Evolutionary conservation across 371 early-diverging fungal genomes (phyloP).

Genomic region (Chytridium lagenaria): DNA sequence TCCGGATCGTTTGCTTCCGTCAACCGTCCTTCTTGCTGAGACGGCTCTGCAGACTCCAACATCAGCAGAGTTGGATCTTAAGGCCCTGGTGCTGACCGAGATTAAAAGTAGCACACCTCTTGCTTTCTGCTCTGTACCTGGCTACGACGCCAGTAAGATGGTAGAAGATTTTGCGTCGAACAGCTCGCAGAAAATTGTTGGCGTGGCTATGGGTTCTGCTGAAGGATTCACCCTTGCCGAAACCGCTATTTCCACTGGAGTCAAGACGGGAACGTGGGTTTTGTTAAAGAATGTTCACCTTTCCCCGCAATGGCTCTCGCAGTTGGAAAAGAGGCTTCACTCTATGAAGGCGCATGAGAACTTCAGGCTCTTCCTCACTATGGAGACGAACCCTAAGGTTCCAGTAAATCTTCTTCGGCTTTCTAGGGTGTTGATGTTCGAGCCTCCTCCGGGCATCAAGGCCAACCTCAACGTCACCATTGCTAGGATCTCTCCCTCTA

Average conservation of each 20-base stretch:
- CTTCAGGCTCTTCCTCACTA: slow-evolving; percentile 96
- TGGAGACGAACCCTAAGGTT: slow-evolving; percentile 97
- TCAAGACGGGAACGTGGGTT: slow-evolving; percentile 92
- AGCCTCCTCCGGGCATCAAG: slow-evolving; percentile 95
- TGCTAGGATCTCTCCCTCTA: slow-evolving; percentile 60
- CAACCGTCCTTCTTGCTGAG: slow-evolving; percentile 77
- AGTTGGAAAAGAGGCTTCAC: slow-evolving; percentile 93
- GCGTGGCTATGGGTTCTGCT: slow-evolving; percentile 97
- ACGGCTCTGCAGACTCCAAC: slow-evolving; percentile 71
- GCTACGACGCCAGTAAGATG: slow-evolving; percentile 94
- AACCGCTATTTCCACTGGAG: slow-evolving; percentile 83
- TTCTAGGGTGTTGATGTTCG: slow-evolving; percentile 93
- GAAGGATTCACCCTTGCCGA: slow-evolving; percentile 95
- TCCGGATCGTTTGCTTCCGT: slow-evolving; percentile 84
- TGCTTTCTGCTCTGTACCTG: slow-evolving; percentile 92
- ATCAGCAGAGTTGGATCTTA: slow-evolving; percentile 69
- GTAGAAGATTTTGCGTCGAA: slow-evolving; percentile 90
- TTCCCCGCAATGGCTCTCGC: slow-evolving; percentile 91
- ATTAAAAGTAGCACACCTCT: slow-evolving; percentile 79
- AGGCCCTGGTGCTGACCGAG: slow-evolving; percentile 76
- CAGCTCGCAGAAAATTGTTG: slow-evolving; percentile 59
- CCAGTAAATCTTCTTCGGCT: slow-evolving; percentile 89
- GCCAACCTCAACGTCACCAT: slow-evolving; percentile 91
- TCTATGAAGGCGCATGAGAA: slow-evolving; percentile 78
- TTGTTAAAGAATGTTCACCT: slow-evolving; percentile 97